Evolutionary conservation across 2,329 filamentous ascomycete genomes (phyloP), one percentile per base, ranked within the genome.

Genomic region (Hyphodiscus sp.): DNA sequence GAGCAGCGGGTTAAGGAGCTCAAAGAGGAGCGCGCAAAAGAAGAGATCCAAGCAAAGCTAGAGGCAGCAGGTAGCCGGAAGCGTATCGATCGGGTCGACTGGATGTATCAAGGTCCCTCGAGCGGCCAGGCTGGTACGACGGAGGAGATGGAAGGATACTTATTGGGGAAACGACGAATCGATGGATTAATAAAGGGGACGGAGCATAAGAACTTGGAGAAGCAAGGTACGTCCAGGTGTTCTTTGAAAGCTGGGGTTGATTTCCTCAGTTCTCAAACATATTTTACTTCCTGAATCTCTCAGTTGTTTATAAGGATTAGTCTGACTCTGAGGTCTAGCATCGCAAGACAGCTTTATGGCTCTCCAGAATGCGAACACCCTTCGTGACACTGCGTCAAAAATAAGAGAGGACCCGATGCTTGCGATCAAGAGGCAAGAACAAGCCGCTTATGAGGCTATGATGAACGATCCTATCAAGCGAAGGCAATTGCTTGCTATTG

Each of bases 71-170:
- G 94, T 41, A 91, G 91, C 52, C 83, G 81, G 64, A 91, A 90
- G 67, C 80, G 86, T 50, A 74, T 87, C 29, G 86, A 92, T 63
- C 84, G 91, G 38, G 92, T 99, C 23, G 94, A 97, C 65, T 99
- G 94, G 89, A 96, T 99, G 90, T 99, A 99, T 72, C 83, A 87
- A 63, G 92, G 92, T 1, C 91, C 94, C 8, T 87, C 86, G 48
- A 79, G 77, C 53, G 89, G 89, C 38, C 85, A 88, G 65, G 76
- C 77, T n/a, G 87, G 86, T 29, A 89, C 82, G 41, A 82, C 80
- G 4, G 92, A 96, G 69, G 94, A 97, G 72, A 91, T 89, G 73
- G 94, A 99, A 67, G 90, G 88, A 3, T 99, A 95, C 68, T 73
- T 99, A 1, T 77, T 99, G 15, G 94, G 94, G 50, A 97, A 96